Conservation (phyloP, 805 yeast species). For the Monosporozyma solicola region DNA sequence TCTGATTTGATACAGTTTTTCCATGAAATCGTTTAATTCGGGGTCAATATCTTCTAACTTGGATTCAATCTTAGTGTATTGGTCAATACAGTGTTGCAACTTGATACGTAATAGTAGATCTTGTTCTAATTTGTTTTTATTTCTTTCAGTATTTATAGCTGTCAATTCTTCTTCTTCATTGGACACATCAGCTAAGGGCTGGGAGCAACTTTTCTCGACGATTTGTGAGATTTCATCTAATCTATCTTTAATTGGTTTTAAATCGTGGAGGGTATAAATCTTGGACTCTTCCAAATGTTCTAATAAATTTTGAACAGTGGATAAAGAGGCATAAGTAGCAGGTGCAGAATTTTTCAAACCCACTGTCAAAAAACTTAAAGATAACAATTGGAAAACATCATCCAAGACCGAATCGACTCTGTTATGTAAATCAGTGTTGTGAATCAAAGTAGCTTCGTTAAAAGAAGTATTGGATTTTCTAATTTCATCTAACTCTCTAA, state of each 20-base stretch:
- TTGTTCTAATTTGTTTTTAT: constrained; percentile 46
- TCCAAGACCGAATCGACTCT: constrained; percentile 69
- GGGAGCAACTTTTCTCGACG: constrained; percentile 35
- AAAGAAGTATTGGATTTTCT: constrained; percentile 35
- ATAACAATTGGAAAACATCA: constrained; percentile 81
- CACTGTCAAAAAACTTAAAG: constrained; percentile 82
- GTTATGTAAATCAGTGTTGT: constrained; percentile 28
- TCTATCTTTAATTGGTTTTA: constrained; percentile 66
- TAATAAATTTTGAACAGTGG: constrained; percentile 77
- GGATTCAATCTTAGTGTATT: constrained; percentile 48
- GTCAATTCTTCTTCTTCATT: constrained; percentile 12
- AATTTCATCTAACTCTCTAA: constrained; percentile 44
- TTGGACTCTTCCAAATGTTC: constrained; percentile 75
- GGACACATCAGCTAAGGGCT: constrained; percentile 8
- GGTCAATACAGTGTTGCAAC: constrained; percentile 50
- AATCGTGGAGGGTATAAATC: constrained; percentile 77
- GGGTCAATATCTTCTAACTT: constrained; percentile 47
- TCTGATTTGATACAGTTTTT: constrained; percentile 53
- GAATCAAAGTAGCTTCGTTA: constrained; percentile 22
- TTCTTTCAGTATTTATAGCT: constrained; percentile 22
- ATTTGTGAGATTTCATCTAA: constrained; percentile 61
- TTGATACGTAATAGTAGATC: constrained; percentile 55
- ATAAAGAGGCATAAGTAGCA: constrained; percentile 82
- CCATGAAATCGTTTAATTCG: constrained; percentile 43
- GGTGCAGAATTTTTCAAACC: constrained; percentile 89